A percentile compares a stretch with the other conserved stretches of the same genome.
These are phyloP conservation scores for Yamadazyma nakazawae DNA, from an alignment of 805 yeast species.

Conservation along the genomic window DNA sequence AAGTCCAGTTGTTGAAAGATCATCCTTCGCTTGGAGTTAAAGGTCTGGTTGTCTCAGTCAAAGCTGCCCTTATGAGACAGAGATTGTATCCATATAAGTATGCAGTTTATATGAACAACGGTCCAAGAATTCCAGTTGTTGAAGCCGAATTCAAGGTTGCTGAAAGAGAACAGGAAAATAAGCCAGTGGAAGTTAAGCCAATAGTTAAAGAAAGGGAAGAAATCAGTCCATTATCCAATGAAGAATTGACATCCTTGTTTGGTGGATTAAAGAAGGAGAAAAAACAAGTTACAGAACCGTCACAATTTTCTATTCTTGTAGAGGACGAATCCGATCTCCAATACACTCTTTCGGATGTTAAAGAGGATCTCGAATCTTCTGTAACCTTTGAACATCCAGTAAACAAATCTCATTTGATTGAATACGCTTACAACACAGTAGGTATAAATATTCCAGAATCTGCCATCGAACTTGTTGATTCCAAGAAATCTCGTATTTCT, in stretches of 20 bases:
- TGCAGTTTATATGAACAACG: constrained; percentile 59
- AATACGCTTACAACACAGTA: constrained; percentile 24
- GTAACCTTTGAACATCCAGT: constrained; percentile 10
- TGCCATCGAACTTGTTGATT: constrained; percentile 17
- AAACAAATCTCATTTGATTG: constrained; percentile 22
- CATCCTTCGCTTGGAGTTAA: constrained; percentile 58
- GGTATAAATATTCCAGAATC: constrained; percentile 30
- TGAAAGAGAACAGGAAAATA: constrained; percentile 15
- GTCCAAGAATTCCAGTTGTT: constrained; percentile 43
- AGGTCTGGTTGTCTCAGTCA: constrained; percentile 74
- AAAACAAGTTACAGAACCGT: background rate
- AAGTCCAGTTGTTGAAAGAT: constrained; percentile 74
- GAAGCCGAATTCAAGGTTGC: constrained; percentile 13
- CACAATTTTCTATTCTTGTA: constrained; percentile 5
- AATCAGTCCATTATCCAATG: constrained; percentile 32
- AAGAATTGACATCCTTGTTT: constrained; percentile 37
- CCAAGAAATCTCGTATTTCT: constrained; percentile 1
- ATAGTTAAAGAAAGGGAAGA: background rate
- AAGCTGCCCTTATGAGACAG: constrained; percentile 82
- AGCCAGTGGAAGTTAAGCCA: constrained; percentile 1
- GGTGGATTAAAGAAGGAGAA: constrained; percentile 21
- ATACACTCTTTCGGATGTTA: constrained; percentile 31
- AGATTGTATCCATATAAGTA: constrained; percentile 66
- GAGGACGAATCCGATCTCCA: constrained; percentile 12
- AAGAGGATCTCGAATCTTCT: constrained; percentile 25